These are phyloP conservation scores for Trametes villosa DNA, from an alignment of 768 basidiomycete species.

Conservation along the genomic window DNA sequence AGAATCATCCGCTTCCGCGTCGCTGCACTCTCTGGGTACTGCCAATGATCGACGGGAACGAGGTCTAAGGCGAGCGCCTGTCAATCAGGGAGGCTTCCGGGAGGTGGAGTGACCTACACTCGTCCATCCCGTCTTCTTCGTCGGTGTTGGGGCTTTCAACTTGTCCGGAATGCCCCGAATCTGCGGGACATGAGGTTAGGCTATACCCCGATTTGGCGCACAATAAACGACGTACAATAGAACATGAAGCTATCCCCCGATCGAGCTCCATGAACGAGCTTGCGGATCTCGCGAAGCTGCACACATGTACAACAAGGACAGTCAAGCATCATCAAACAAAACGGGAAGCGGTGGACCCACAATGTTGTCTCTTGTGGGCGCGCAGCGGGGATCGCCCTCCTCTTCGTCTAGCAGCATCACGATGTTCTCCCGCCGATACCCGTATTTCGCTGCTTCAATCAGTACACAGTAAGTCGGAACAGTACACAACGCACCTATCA, in stretches of 20 bases:
- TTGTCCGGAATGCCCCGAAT: slow-evolving; percentile 33
- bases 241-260: slow-evolving; percentile 20
- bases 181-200: slow-evolving; percentile 10
- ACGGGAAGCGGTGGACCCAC: slow-evolving; percentile 1
- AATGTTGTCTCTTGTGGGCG: slow-evolving; percentile 24
- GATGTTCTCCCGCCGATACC: slow-evolving; percentile 21
- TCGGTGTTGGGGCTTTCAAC: slow-evolving; percentile 5
- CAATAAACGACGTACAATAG: slow-evolving; percentile 17
- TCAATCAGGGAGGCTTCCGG: neutral
- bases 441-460: slow-evolving; percentile 16
- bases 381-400: neutral
- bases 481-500: too few relatives aligned
- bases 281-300: slow-evolving; percentile 16
- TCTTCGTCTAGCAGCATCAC: slow-evolving; percentile 22
- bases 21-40: slow-evolving; percentile 20
- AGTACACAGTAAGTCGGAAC: neutral
- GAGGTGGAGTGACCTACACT: slow-evolving; percentile 19
- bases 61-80: slow-evolving; percentile 17
- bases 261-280: slow-evolving; percentile 17
- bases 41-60: slow-evolving; percentile 14
- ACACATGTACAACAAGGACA: neutral
- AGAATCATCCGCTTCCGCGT: neutral
- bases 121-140: slow-evolving; percentile 33
- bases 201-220: neutral
- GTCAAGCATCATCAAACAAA: neutral